Conservation (phyloP, 148 eudicot genomes). For the Rhododendron griersonianum region DNA sequence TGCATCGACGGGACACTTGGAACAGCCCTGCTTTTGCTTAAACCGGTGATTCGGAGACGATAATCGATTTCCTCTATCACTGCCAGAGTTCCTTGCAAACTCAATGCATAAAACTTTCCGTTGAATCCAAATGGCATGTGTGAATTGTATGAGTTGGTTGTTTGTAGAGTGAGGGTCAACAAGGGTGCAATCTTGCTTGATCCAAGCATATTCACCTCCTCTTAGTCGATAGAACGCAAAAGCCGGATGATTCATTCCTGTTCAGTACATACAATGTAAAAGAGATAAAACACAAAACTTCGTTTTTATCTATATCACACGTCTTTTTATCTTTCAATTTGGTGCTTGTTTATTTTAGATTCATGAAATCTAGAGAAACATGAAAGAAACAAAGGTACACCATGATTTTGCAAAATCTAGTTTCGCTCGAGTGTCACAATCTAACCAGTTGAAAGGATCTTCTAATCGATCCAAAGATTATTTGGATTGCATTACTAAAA, state of each 20-base stretch:
- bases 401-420: too few species aligned
- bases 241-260: neutral
- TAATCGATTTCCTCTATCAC: constrained; percentile 20
- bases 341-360: too few species aligned
- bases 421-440: too few species aligned
- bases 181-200: neutral
- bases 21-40: constrained; percentile 20
- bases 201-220: neutral
- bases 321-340: too few species aligned
- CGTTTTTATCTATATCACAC: too few species aligned
- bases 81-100: constrained; percentile 27
- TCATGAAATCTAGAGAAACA: too few species aligned
- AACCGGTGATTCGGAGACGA: constrained; percentile 1
- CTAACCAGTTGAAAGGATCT: too few species aligned
- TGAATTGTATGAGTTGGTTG: constrained; percentile 16
- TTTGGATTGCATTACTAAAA: too few species aligned
- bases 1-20: constrained; percentile 4
- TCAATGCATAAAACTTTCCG: constrained; percentile 25
- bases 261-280: neutral
- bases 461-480: too few species aligned
- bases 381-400: too few species aligned
- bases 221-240: neutral
- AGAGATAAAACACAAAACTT: neutral
- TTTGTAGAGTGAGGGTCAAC: constrained; percentile 14
- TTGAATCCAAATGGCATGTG: constrained; percentile 16